Evolutionary conservation across 306 rosid species (phyloP).

Genomic region (Ochetophila trinervis): DNA sequence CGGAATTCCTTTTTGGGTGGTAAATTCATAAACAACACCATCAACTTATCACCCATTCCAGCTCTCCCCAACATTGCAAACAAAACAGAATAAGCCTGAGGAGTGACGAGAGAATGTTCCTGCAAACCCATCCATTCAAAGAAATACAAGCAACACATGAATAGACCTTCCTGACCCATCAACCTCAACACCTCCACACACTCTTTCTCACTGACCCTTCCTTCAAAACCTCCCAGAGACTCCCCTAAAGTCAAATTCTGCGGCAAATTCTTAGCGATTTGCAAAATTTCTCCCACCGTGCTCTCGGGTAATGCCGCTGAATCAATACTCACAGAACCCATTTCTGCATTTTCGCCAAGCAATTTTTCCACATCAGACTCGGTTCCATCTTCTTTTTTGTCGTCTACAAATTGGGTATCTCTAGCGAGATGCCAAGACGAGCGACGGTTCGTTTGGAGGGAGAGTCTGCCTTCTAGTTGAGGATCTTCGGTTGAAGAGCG

Average conservation of each 20-base stretch:
- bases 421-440: conserved; percentile 59
- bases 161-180: conserved; percentile 51
- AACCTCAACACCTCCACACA: conserved; percentile 55
- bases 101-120: conserved; percentile 59
- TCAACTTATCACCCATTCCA: conserved; percentile 62
- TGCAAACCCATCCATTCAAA: conserved; percentile 90
- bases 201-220: conserved; percentile 44
- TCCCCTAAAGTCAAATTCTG: conserved; percentile 64
- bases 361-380: conserved; percentile 12
- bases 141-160: conserved; percentile 61
- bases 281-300: conserved; percentile 56
- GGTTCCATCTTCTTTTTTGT: conserved; percentile 9
- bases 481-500: conserved; percentile 53
- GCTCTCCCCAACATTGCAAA: conserved; percentile 79
- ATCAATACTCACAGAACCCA: conserved; percentile 6
- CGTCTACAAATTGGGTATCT: conserved; percentile 25
- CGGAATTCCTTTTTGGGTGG: conserved; percentile 55
- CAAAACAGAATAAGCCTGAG: conserved; percentile 61
- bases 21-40: conserved; percentile 55
- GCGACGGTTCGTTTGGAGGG: conserved; percentile 51
- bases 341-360: conserved; percentile 17
- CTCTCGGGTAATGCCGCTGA: conserved; percentile 33
- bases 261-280: conserved; percentile 54
- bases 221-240: conserved; percentile 52
- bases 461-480: conserved; percentile 36